Evolutionary conservation across 148 eudicot genomes (phyloP).

Genomic region (Diospyros lotus): DNA sequence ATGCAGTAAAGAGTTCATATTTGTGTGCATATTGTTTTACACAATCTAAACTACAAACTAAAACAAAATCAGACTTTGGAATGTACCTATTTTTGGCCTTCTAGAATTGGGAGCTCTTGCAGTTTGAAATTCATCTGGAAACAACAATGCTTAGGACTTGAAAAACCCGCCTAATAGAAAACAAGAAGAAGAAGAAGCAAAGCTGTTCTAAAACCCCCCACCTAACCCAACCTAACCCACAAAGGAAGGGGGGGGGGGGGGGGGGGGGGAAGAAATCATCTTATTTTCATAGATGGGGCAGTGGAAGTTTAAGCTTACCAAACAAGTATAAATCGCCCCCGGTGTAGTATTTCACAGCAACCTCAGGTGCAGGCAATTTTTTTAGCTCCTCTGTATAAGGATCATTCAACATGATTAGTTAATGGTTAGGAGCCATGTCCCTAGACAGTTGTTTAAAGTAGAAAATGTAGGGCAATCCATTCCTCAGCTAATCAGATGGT

Average conservation of each 20-base stretch:
- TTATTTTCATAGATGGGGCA: neutral
- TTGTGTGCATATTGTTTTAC: neutral
- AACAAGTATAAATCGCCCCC: conserved; percentile 88
- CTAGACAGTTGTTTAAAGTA: neutral
- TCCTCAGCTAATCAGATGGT: neutral
- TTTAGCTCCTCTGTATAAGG: conserved; percentile 61
- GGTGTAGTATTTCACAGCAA: conserved; percentile 90
- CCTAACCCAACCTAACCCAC: neutral
- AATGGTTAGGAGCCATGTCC: neutral
- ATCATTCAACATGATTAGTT: neutral
- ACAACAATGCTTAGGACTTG: neutral
- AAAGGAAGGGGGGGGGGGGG: too few relatives aligned
- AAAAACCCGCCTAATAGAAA: neutral
- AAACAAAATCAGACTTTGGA: neutral
- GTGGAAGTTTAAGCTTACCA: conserved; percentile 47
- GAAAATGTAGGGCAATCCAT: neutral
- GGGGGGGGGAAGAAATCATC: too few relatives aligned
- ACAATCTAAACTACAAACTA: neutral
- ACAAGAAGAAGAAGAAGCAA: conserved; percentile 10
- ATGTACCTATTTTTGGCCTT: conserved; percentile 81
- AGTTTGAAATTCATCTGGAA: conserved; percentile 94
- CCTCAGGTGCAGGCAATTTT: conserved; percentile 67
- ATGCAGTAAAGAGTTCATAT: neutral
- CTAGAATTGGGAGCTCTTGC: conserved; percentile 78
- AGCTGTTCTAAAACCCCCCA: neutral